Base-by-base conservation (phyloP, 2,329 filamentous ascomycete species). In the Botrytis fabae region DNA sequence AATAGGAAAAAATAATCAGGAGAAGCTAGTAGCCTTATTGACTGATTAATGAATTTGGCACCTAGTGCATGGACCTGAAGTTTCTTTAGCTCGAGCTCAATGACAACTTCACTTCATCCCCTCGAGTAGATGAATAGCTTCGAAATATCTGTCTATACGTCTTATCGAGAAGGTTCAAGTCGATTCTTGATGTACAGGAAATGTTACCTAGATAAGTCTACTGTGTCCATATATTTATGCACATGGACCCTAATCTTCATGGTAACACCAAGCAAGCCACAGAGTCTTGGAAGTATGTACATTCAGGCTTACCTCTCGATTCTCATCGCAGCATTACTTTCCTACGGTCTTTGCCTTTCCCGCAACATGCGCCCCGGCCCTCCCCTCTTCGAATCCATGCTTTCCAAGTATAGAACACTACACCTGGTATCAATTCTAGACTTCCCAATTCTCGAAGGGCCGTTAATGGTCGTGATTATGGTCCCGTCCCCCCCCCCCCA, bases 311-410 rank as follows among this genome's bases (percentile, higher is more conserved):
- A 46, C 61, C n/a, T 44, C n/a, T 44, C n/a, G 51, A 57, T 28
- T 32, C 46, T 32, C 22, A 28, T 68, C 61, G 38, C 40, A 42
- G 35, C 5, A 46, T 51, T n/a, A 35, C 12, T 32, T 46, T 66
- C 63, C 38, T 32, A 64, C 61, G 25, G 10, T 42, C 35, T 46
- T 63, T 70, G 57, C 57, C 44, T 51, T 63, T 63, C 35, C 59
- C 42, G 69, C 69, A n/a, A 70, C 20, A 70, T 70, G 68, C 40
- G 51, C 68, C 44, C 25, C n/a, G 25, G 22, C 32, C 25, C 22
- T 42, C 35, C 51, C 48, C 40, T 42, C 64, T 40, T 54, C 46
- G 46, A 54, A 42, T 32, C 64, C 35, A 66, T 38, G 44, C n/a
- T 28, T 35, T 63, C 40, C 40, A 63, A 22, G 60, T 32, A 63